Conservation (phyloP, 371 early-diverging fungal genomes). For the Mucor lusitanicus region DNA sequence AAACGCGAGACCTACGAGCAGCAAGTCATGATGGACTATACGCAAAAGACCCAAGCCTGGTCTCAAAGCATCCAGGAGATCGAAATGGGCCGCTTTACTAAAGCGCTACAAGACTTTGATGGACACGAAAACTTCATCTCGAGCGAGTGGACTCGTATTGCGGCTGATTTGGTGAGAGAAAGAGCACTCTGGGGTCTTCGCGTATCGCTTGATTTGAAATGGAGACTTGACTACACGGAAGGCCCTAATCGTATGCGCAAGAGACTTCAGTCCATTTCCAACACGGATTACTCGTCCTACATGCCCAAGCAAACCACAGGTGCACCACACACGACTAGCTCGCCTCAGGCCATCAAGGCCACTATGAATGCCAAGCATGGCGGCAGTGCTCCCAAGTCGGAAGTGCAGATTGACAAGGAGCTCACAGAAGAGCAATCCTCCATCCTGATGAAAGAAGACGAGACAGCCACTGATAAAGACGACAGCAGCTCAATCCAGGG, state of each 20-base stretch:
- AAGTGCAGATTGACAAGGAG: slow-evolving; percentile 14
- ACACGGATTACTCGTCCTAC: slow-evolving; percentile 40
- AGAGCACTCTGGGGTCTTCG: slow-evolving; percentile 67
- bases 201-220: slow-evolving; percentile 38
- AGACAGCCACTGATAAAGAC: neutral
- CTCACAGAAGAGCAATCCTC: slow-evolving; percentile 9
- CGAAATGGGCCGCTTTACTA: slow-evolving; percentile 61
- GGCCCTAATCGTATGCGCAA: slow-evolving; percentile 65
- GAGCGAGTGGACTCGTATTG: slow-evolving; percentile 67
- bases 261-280: slow-evolving; percentile 42
- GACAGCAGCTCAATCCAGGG: neutral
- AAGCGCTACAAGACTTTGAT: slow-evolving; percentile 64
- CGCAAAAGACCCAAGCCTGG: slow-evolving; percentile 58
- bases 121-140: slow-evolving; percentile 64
- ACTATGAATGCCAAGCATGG: neutral
- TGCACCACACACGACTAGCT: neutral
- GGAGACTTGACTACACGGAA: slow-evolving; percentile 80
- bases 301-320: slow-evolving; percentile 47
- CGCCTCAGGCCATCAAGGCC: neutral
- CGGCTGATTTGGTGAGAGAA: slow-evolving; percentile 56
- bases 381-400: neutral
- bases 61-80: slow-evolving; percentile 63
- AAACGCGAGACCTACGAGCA: slow-evolving; percentile 52
- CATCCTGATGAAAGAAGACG: neutral
- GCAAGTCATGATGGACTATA: slow-evolving; percentile 58